These are phyloP conservation scores for Marasmius oreades DNA, from an alignment of 1,284 basidiomycete genomes.

Conservation along the genomic window DNA sequence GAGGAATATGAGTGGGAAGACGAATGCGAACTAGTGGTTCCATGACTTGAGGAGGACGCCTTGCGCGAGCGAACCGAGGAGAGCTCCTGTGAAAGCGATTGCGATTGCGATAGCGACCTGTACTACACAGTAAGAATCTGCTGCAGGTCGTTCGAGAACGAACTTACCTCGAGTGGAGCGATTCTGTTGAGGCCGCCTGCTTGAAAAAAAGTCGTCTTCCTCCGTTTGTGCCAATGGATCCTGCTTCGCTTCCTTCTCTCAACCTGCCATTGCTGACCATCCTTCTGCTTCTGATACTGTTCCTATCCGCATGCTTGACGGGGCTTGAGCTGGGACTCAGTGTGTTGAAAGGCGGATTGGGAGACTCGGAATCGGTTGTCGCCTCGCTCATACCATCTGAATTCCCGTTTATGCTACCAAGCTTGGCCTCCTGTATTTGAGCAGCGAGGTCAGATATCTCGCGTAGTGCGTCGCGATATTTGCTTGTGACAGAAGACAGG, in stretches of 20 bases:
- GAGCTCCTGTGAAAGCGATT: conserved; percentile 94
- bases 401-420: conserved; percentile 34
- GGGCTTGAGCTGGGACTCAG: conserved; percentile 41
- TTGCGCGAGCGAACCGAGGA: conserved; percentile 86
- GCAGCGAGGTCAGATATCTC: conserved; percentile 85
- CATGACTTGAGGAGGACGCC: conserved; percentile 69
- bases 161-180: conserved; percentile 73
- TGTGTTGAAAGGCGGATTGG: conserved; percentile 15
- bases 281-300: conserved; percentile 48
- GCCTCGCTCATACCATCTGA: conserved; percentile 16
- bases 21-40: conserved; percentile 61
- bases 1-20: conserved; percentile 39
- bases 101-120: conserved; percentile 83
- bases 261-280: conserved; percentile 34
- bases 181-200: conserved; percentile 79
- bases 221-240: conserved; percentile 17
- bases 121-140: conserved; percentile 14
- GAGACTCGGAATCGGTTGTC: conserved; percentile 27
- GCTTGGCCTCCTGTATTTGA: conserved; percentile 79
- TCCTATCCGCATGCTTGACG: conserved; percentile 43
- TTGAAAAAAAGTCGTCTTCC: conserved; percentile 76
- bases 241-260: conserved; percentile 46
- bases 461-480: conserved; percentile 85
- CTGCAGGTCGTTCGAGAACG: conserved; percentile 7
- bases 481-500: conserved; percentile 71